These are phyloP conservation scores for Oidiodendron maius DNA, from an alignment of 495 filamentous ascomycete species.

Conservation along the genomic window DNA sequence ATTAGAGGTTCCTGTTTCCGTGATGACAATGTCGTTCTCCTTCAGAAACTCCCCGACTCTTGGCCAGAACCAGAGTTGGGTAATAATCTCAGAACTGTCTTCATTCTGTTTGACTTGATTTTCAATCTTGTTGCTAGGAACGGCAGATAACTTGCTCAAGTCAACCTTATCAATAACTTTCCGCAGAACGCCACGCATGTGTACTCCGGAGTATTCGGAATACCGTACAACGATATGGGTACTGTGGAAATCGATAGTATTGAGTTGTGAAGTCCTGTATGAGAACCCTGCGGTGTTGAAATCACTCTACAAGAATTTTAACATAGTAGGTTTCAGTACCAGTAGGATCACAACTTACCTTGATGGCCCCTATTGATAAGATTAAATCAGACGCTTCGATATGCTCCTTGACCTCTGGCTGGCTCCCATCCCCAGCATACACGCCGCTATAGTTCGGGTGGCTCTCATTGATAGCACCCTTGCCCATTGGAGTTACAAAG, in stretches of 20 bases:
- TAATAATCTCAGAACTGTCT: constrained; percentile 50
- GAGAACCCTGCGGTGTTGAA: constrained; percentile 84
- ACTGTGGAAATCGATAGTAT: constrained; percentile 85
- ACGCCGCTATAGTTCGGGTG: constrained; percentile 75
- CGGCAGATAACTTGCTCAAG: constrained; percentile 45
- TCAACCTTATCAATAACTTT: constrained; percentile 61
- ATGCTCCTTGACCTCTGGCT: constrained; percentile 59
- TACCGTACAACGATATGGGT: constrained; percentile 68
- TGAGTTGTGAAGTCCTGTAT: constrained; percentile 73
- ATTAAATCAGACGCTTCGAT: constrained; percentile 82
- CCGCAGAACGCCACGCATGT: constrained; percentile 80
- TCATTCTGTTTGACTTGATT: constrained; percentile 48
- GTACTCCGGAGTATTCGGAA: constrained; percentile 75
- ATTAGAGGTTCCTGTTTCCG: constrained; percentile 84
- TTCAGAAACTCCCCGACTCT: constrained; percentile 70
- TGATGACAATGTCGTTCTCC: constrained; percentile 73
- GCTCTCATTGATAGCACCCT: constrained; percentile 78
- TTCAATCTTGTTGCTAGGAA: constrained; percentile 35
- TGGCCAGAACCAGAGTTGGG: constrained; percentile 84
- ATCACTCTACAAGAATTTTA: constrained; percentile 52
- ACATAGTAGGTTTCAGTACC: not conserved
- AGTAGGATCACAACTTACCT: constrained; percentile 12
- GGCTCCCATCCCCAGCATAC: constrained; percentile 77
- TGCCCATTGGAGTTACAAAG: constrained; percentile 90
- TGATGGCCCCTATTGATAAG: constrained; percentile 73